Conservation (phyloP, 176 grass and related monocot species). For the Oryza glaberrima region DNA sequence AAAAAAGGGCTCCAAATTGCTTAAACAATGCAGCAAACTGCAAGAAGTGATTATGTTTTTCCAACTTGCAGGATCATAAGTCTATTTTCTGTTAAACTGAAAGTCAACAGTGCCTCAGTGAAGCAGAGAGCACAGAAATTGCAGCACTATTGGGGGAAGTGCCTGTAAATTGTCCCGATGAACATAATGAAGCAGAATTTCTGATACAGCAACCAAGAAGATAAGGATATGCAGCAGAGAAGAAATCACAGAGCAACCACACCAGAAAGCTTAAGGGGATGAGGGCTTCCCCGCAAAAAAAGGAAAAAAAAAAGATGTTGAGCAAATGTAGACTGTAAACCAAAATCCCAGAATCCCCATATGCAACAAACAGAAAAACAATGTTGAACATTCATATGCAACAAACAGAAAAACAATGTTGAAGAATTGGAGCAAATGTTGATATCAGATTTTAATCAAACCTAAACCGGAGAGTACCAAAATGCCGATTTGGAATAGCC, state of each 20-base stretch:
- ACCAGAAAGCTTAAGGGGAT: neutral
- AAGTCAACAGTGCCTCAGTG: conserved; percentile 26
- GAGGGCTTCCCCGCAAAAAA: neutral
- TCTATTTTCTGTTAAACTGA: conserved; percentile 31
- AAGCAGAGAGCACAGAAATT: conserved; percentile 33
- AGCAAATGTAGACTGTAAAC: conserved; percentile 1
- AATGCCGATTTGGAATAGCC: neutral
- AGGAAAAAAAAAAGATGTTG: neutral
- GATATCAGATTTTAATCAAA: conserved; percentile 8
- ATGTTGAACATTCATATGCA: neutral
- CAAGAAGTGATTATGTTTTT: conserved; percentile 29
- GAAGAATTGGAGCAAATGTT: neutral
- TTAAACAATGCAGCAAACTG: conserved; percentile 23
- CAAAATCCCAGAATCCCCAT: neutral
- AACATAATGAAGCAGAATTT: conserved; percentile 26
- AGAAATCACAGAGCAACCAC: conserved; percentile 19
- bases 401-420: neutral
- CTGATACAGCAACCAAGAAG: conserved; percentile 24
- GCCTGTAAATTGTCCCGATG: neutral
- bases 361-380: neutral
- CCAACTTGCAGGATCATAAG: conserved; percentile 38
- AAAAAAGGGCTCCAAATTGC: conserved; percentile 35
- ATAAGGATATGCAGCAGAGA: conserved; percentile 33
- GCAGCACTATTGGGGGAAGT: conserved; percentile 19
- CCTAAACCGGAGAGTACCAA: neutral